phyloP scores from a whole-genome alignment of 2,329 filamentous ascomycete species.

The Trichoderma afroharzianum region DNA sequence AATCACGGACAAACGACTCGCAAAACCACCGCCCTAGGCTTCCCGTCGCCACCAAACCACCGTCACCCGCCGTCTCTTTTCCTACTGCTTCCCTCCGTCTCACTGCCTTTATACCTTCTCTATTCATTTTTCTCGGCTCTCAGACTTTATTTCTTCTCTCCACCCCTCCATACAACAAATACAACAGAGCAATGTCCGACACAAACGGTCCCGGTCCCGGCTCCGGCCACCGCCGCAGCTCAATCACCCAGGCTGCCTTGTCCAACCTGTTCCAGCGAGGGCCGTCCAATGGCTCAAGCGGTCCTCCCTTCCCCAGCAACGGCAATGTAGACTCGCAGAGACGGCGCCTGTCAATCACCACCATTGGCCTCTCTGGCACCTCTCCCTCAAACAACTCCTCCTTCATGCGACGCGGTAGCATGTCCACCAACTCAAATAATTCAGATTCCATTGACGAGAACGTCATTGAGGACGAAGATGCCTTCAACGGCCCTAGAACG shows the following conservation, averaged over 20 bases:
- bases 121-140: background rate
- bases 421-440: constrained; percentile 63
- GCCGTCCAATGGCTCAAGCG: constrained; percentile 47
- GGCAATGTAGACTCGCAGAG: constrained; percentile 53
- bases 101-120: background rate
- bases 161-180: background rate
- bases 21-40: background rate
- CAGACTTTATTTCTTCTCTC: background rate
- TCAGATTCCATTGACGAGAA: constrained; percentile 67
- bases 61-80: background rate
- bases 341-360: constrained; percentile 70
- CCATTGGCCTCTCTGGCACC: constrained; percentile 67
- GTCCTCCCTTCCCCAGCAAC: constrained; percentile 42
- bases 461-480: constrained; percentile 67
- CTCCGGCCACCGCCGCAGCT: constrained; percentile 51
- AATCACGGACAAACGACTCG: background rate
- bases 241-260: constrained; percentile 54
- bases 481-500: constrained; percentile 48
- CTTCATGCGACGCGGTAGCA: constrained; percentile 60
- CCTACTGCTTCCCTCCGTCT: background rate
- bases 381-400: constrained; percentile 57
- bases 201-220: constrained; percentile 34
- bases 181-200: constrained; percentile 35
- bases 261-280: constrained; percentile 57
- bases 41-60: background rate